Conservation (phyloP, 352 stramenopile species). For the Phytopythium aichiense region DNA sequence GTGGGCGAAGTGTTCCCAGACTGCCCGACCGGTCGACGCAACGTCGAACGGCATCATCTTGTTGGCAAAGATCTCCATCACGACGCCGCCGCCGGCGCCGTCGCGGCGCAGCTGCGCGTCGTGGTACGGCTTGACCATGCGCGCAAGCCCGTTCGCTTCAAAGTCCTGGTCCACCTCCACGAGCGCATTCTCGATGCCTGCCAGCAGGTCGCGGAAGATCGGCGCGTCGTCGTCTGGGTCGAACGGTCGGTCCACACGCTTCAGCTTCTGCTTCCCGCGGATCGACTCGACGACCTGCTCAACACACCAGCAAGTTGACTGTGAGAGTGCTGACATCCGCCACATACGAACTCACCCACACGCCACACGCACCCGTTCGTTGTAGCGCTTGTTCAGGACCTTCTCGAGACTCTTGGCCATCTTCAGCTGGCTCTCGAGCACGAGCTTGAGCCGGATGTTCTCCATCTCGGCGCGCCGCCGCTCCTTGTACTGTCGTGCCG, state of each 20-base stretch:
- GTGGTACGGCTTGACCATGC: constrained; percentile 45
- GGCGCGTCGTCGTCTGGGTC: constrained; percentile 37
- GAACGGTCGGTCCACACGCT: constrained; percentile 22
- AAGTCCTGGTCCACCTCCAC: constrained; percentile 47
- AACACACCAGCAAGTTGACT: not conserved
- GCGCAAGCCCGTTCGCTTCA: constrained; percentile 40
- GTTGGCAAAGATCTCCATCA: constrained; percentile 58
- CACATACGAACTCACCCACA: not conserved
- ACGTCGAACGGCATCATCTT: constrained; percentile 53
- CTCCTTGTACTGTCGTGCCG: constrained; percentile 44
- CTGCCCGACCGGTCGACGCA: constrained; percentile 28
- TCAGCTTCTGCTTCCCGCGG: constrained; percentile 38
- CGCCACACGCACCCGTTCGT: constrained; percentile 1
- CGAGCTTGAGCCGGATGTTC: constrained; percentile 22
- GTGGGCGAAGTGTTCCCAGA: constrained; percentile 54
- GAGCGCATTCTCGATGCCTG: constrained; percentile 33
- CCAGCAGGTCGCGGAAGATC: constrained; percentile 45
- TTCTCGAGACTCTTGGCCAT: constrained; percentile 20
- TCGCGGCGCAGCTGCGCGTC: constrained; percentile 46
- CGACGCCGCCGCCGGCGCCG: constrained; percentile 21
- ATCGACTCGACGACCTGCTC: constrained; percentile 44
- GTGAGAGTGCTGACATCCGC: not conserved
- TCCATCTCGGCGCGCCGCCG: constrained; percentile 43
- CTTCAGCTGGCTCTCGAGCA: constrained; percentile 22
- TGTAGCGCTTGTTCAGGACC: constrained; percentile 15